These are phyloP conservation scores for Beauveria pseudobassiana DNA, from an alignment of 2,329 filamentous ascomycete genomes.

Conservation along the genomic window DNA sequence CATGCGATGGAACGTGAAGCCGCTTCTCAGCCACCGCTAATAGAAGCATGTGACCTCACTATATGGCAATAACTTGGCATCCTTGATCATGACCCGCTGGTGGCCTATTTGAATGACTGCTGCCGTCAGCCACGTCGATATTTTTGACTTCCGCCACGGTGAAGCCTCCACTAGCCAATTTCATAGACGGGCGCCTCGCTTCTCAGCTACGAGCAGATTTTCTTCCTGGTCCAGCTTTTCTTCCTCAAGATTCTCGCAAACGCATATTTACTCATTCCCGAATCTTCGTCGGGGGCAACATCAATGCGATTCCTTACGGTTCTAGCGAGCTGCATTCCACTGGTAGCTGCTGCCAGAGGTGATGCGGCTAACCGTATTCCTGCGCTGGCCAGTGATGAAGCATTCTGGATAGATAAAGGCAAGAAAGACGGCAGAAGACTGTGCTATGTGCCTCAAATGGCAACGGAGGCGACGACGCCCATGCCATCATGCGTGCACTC, in stretches of 20 bases:
- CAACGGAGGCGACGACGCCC: conserved; percentile 24
- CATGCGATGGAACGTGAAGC: background rate
- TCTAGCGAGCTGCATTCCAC: background rate
- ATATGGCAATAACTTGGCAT: background rate
- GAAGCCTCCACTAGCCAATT: background rate
- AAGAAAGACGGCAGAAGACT: conserved; percentile 1
- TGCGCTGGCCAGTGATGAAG: background rate
- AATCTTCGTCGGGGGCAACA: background rate
- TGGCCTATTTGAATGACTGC: background rate
- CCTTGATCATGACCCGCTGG: background rate
- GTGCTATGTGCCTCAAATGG: conserved; percentile 21
- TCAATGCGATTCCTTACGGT: background rate
- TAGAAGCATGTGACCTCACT: too few species aligned
- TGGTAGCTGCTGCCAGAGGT: background rate
- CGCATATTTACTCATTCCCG: too few species aligned
- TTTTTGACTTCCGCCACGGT: background rate
- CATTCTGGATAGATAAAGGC: background rate
- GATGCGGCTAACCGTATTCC: background rate
- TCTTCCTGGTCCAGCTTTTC: background rate
- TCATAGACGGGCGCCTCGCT: background rate
- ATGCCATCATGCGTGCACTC: conserved; percentile 24
- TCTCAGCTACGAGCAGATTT: background rate
- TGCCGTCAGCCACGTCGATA: background rate
- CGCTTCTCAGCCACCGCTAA: background rate
- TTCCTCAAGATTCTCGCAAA: too few species aligned